These are phyloP conservation scores for Ramicandelaber brevisporus DNA, from an alignment of 192 early-diverging fungal species.

Conservation along the genomic window DNA sequence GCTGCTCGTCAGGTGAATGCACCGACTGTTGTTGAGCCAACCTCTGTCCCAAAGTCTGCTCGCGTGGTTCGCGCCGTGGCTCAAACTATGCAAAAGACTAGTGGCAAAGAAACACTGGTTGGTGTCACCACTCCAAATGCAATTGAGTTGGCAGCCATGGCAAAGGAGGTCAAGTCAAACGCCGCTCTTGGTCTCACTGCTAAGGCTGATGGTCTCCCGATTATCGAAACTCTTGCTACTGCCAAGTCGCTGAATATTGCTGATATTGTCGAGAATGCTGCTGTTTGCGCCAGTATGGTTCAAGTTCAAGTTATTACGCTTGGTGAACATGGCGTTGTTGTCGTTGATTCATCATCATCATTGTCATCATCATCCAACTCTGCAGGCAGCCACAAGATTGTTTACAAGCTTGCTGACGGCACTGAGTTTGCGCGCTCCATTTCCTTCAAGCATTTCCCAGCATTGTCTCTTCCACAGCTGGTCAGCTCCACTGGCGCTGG, in stretches of 20 bases:
- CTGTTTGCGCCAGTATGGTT: slow-evolving; percentile 2
- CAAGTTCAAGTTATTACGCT: slow-evolving; percentile 31
- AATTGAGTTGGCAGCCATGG: slow-evolving; percentile 40
- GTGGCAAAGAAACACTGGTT: slow-evolving; percentile 8
- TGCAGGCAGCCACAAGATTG: background rate
- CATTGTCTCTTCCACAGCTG: slow-evolving; percentile 6
- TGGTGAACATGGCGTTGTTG: slow-evolving; percentile 31
- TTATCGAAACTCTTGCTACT: slow-evolving; percentile 4
- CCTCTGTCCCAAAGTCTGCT: slow-evolving; percentile 57
- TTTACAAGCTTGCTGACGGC: background rate
- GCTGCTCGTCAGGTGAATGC: slow-evolving; percentile 4
- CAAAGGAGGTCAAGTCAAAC: too few species aligned
- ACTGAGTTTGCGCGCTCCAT: background rate
- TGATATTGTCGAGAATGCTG: slow-evolving; percentile 2
- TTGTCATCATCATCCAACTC: too few species aligned
- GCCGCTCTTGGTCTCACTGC: background rate
- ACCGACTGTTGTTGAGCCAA: slow-evolving; percentile 68
- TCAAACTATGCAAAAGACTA: slow-evolving; percentile 5
- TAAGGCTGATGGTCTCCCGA: background rate
- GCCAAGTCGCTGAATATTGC: slow-evolving; percentile 3
- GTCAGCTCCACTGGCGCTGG: background rate
- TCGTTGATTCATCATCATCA: slow-evolving; percentile 6
- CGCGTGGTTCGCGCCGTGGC: slow-evolving; percentile 22
- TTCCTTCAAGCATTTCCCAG: background rate
- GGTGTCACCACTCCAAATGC: slow-evolving; percentile 44